A percentile compares a stretch with the other conserved stretches of the same genome.
These are phyloP conservation scores for Eucalyptus sideroxylon DNA, from an alignment of 345 rosid species.

Conservation along the genomic window DNA sequence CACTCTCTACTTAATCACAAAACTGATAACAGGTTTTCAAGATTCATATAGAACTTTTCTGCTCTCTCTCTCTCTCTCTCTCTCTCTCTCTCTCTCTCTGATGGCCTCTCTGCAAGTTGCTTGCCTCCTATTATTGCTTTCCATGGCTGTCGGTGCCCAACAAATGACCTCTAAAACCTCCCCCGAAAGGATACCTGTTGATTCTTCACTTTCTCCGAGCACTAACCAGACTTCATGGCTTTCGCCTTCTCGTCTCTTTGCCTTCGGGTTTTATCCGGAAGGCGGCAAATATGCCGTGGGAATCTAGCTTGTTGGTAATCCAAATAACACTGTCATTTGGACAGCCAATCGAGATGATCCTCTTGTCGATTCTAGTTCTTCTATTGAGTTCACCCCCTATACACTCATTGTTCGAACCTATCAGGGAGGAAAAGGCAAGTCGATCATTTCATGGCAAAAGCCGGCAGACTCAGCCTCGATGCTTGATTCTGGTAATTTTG, in stretches of 20 bases:
- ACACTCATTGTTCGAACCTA: accelerated
- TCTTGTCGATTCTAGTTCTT: not conserved
- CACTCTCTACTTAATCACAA: not conserved
- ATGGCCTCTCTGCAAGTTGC: not conserved
- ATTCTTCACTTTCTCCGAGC: not conserved
- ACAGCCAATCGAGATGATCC: not conserved
- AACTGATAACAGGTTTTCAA: not conserved
- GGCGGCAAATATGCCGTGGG: too few species aligned
- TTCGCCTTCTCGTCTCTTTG: not conserved
- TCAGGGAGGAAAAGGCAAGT: not conserved
- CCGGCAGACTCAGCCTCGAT: not conserved
- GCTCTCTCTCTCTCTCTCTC: too few species aligned
- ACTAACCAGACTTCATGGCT: not conserved
- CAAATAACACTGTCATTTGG: not conserved
- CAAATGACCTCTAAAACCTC: not conserved
- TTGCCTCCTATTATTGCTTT: not conserved
- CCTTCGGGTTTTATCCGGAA: not conserved
- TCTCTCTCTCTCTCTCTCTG: too few species aligned
- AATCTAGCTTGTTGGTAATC: too few species aligned
- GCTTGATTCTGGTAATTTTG: not conserved
- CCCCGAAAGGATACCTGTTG: accelerated
- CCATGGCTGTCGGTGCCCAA: not conserved
- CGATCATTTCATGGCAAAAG: not conserved
- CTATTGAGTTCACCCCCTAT: not conserved
- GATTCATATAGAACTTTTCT: too few species aligned